Base-by-base conservation (phyloP, 352 stramenopile species). In the Globisporangium irregulare region DNA sequence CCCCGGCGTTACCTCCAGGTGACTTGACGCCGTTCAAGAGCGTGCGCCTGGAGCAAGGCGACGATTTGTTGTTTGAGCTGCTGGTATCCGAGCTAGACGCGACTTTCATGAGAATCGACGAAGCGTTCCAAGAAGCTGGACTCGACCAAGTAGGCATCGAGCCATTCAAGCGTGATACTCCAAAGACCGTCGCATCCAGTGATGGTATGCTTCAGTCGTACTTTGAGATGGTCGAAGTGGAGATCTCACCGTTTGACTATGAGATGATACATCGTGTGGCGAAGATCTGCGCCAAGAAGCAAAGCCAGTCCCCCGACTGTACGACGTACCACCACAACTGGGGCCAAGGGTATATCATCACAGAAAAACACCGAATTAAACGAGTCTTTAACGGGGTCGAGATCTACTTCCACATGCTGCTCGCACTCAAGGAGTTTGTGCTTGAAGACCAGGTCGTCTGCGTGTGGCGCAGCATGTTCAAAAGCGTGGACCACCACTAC, bases 51-150 rank as follows among this genome's bases (percentile, higher is more conserved):
- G 51, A 66, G 18, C 58, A 53, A 7, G 59, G 66, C 15, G 66
- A 71, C 22, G 59, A 62, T 5, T 6, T 71, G n/a, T 22, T 64
- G 25, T 66, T 71, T n/a, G 59, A 60, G 20, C 57, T 66, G 51
- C 57, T 71, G 4, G 57, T 66, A 20, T 60, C 58, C 1, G 66
- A 71, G 8, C 66, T 71, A 10, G 66, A 63, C 5, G 54, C 15
- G 24, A 68, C 53, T 9, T 71, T 58, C 18, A 10, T 41, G 6
- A 51, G 46, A 5, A 20, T 66, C 0, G 66, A 62, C 32, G 51
- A 66, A 4, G 53, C 50, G 3, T 59, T 67, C 24, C 48, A 10
- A 18, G 48, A 46, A 36, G 32, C 61, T 18, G 50, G 61, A 18
- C 32, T 67, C 10, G 32, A 67, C 24, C 9, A 8, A 5, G 3